These are phyloP conservation scores for Heliamphora exappendiculata DNA, from an alignment of 148 eudicot genomes.

Conservation along the genomic window DNA sequence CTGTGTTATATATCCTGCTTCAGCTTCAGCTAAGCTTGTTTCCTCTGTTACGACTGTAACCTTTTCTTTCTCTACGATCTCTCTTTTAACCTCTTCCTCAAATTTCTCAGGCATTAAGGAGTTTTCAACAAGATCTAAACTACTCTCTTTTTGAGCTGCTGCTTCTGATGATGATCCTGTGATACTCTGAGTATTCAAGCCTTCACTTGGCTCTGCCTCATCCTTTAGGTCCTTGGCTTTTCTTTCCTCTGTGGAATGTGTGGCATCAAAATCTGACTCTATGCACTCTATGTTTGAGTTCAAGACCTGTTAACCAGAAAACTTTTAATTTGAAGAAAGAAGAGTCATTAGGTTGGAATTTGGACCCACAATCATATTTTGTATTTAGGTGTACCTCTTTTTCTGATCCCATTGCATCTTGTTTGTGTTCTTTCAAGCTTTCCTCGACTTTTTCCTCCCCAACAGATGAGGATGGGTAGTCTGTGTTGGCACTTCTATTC, in stretches of 20 bases:
- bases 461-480: background rate
- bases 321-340: background rate
- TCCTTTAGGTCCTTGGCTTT: background rate
- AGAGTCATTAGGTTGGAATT: background rate
- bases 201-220: slow-evolving; percentile 4
- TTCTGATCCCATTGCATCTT: background rate
- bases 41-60: background rate
- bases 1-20: background rate
- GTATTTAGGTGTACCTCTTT: background rate
- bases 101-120: background rate
- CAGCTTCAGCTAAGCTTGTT: background rate
- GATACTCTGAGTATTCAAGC: background rate
- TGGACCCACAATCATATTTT: background rate
- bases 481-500: background rate
- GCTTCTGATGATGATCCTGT: background rate
- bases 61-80: background rate
- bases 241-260: background rate
- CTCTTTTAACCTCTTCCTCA: background rate
- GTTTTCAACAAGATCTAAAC: background rate
- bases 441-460: slow-evolving; percentile 2
- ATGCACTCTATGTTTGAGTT: background rate
- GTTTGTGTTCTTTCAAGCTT: slow-evolving; percentile 3
- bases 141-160: background rate
- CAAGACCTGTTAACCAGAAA: background rate
- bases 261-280: background rate